Base-by-base conservation (phyloP, 164 flowering plant genomes). In the Chimonanthus salicifolius region DNA sequence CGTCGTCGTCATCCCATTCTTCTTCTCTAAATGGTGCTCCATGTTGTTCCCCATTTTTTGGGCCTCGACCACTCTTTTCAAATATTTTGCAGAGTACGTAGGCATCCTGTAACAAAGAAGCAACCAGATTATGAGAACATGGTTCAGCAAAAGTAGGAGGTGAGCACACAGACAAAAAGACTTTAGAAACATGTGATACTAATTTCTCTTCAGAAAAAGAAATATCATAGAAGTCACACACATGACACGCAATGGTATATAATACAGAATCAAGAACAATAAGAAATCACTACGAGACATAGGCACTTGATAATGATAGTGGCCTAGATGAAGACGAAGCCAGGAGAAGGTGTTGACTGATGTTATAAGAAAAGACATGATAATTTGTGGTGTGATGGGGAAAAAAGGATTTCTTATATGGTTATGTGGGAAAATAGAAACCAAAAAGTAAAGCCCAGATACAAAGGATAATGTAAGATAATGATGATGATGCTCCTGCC, bases 11-110 rank as follows among this genome's bases (percentile, higher is more conserved):
- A 74, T 83, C 84, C 97, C 97, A 94, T 1, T 94, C 97, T 73
- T 88, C 93, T 66, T 92, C 98, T 8, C 78, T 78, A 76, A 84
- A 94, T 20, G 96, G 97, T 21, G 92, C 92, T 44, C 97, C 97
- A 78, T 88, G 86, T 54, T 91, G 91, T n/a, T 90, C 97, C 9
- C 97, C 93, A 83, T 91, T 89, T 80, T 77, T 88, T 1, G 98
- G 97, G 7, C 98, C 98, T 2, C 71, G 79, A 11, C 98, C 98
- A 74, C 87, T 85, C 84, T 94, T 94, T 73, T 88, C 66, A 67
- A 83, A 89, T 7, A 94, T 75, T 50, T 81, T 83, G 75, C 94
- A 92, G 8, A 94, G 78, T 15, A 92, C 97, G 78, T 82, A 94
- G 0, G 86, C 68, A 81, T 91, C 93, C 96, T 92, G 84, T 65